Base-by-base conservation (phyloP, 225 moss, liverwort and hornwort species). In the Sphagnum tenellum region DNA sequence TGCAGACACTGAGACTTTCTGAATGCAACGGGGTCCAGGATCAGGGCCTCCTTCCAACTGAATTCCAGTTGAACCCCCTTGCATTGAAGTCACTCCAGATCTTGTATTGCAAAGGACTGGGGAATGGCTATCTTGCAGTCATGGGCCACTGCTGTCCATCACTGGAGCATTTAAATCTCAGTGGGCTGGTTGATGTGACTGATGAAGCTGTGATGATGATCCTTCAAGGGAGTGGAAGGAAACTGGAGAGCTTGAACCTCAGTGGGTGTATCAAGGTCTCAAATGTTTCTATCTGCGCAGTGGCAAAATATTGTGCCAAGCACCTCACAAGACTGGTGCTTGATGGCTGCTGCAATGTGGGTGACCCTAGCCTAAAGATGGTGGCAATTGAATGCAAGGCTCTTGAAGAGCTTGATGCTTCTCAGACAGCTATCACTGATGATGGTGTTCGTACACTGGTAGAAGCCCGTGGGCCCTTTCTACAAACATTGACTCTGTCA, bases 361-460 rank as follows among this genome's bases (percentile, higher is more conserved):
- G 81, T 11, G 90, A 90, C 61, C 63, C 56, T 9, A 76, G 86
- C 55, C 71, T 88, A 57, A 75, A 79, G 70, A 69, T 71, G 68
- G 67, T 90, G 54, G 82, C 82, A 55, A 59, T 61, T 45, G 71
- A 79, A 50, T 90, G 90, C 75, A 48, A 47, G 13, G 69, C 63
- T 46, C 78, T 90, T 5, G 70, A 76, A 61, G 90, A 88, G 7
- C 67, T 90, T 69, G 86, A 90, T 66, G 5, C 81, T 3, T 86
- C 90, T 55, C 85, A 70, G 64, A 83, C 86, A 60, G 72, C 71
- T 45, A 79, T 90, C 44, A 90, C 88, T 7, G 90, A 90, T 56
- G 62, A 72, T 9, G 88, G 88, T 10, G 56, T 90, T 50, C 70
- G 70, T 46, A 70, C 68, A 6, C 54, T 90, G 60, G 75, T 88